Percentiles rank a stretch among this genome's conserved stretches.
Conservation (phyloP, 2,329 filamentous ascomycete species). For the Neofusicoccum laricinum region DNA sequence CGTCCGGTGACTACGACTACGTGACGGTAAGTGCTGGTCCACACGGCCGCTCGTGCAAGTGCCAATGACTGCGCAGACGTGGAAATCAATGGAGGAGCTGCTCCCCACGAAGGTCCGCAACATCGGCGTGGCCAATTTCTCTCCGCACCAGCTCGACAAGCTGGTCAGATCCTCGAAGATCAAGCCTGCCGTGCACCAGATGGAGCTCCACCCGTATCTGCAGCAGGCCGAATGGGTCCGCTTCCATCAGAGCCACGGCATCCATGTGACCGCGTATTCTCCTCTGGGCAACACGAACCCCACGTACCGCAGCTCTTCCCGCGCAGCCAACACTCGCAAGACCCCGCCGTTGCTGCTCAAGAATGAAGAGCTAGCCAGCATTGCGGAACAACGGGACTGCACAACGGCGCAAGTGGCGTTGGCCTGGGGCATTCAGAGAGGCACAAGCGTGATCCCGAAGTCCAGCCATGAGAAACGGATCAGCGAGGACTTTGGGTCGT, state of each 20-base stretch:
- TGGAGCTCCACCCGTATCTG: constrained; percentile 74
- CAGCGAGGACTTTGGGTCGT: constrained; percentile 41
- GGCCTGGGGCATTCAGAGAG: constrained; percentile 49
- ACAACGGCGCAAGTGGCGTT: constrained; percentile 47
- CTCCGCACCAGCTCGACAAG: constrained; percentile 47
- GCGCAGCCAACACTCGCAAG: constrained; percentile 17
- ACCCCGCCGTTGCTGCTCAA: constrained; percentile 37
- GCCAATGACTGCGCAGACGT: constrained; percentile 46
- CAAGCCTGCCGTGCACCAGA: constrained; percentile 71
- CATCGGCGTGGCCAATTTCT: constrained; percentile 79
- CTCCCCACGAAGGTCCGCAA: constrained; percentile 60
- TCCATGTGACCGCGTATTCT: constrained; percentile 53
- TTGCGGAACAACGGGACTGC: constrained; percentile 42
- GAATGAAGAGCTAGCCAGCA: constrained; percentile 38
- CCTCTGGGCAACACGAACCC: constrained; percentile 49
- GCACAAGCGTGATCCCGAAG: constrained; percentile 46
- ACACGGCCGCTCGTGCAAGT: neutral
- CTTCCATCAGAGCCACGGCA: constrained; percentile 50
- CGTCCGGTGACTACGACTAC: constrained; percentile 12
- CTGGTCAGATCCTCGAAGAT: constrained; percentile 58
- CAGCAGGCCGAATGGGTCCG: constrained; percentile 53
- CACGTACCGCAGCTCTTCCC: constrained; percentile 32
- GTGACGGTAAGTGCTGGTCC: constrained; percentile 9
- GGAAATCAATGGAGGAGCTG: constrained; percentile 64
- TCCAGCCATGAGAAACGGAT: constrained; percentile 44